Evolutionary conservation across 1,139 yeast genomes (phyloP), one percentile per base, ranked within the genome.

Genomic region (Ogataea hybrid): DNA sequence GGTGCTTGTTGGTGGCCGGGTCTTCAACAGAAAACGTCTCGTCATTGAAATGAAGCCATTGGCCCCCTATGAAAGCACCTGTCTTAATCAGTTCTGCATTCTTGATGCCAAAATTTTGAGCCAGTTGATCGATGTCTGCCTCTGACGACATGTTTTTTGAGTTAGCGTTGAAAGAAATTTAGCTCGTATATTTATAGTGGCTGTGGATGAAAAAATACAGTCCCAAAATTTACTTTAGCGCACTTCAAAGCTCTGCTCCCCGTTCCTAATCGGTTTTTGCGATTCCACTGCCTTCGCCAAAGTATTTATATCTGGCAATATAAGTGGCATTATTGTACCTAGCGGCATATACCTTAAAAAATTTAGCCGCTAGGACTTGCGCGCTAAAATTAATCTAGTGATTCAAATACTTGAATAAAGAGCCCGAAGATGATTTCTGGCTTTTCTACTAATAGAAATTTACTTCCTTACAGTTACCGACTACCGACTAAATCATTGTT

Each of bases 1-100:
- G 73, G 23, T 68, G 67, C 45, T 77, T 75, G 30, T 71, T 77
- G 23, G 83, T 80, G 0, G 95, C 95, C 4, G 96, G 96, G 61
- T 89, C 89, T 34, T 65, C 63, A 20, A 88, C 95, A 32, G 77
- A 67, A 62, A 86, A 89, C 12, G 79, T 72, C 43, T 73, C 73
- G 4, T 39, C 41, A 4, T 48, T 18, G 17, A 51, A 41, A 12
- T 46, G 32, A 12, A 49, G 37, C 59, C 61, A 58, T 37, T 52
- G 46, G 15, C 62, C 62, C 44, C 57, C 56, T 30, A 57, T 46
- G 31, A 49, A 54, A 0, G 60, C 59, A 12, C 59, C 59, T 8
- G 61, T 56, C 44, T 50, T 51, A 33, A 59, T 46, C 35, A 59
- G 46, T 12, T 51, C 48, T 12, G 39, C 32, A 36, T 59, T 58